Evolutionary conservation across 345 rosid species (phyloP), one percentile per base, ranked within the genome.

Genomic region (Eucalyptus albens): DNA sequence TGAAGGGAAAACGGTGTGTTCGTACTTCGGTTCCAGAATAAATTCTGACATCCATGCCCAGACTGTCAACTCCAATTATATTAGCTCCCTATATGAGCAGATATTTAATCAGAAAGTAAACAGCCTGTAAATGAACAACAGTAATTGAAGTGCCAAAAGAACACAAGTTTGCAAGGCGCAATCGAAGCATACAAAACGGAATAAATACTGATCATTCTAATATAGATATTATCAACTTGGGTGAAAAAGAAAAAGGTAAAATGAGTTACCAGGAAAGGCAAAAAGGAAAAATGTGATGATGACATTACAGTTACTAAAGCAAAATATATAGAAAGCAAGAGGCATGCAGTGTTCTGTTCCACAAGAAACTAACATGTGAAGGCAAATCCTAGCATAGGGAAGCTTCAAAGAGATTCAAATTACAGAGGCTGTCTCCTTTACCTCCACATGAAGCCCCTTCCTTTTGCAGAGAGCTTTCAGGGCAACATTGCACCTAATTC

Each of bases 1-100:
- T 97, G 94, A 97, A 97, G 88, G 99, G 98, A 91, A 97, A 97
- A 72, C 99, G 96, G 93, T 96, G 97, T 87, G 99, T 97, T 91
- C 90, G 92, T 90, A 95, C 96, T 96, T 97, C 96, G 81, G 89
- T 90, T 19, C 99, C 98, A 50, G 92, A 92, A 91, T 89, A 94
- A 89, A 95, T 92, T 91, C 99, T 93, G 15, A 97, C 99, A 92
- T 97, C 99, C 92, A 97, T 90, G 82, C 99, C 99, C 26, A 97
- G 96, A 91, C 98, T 97, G 93, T 97, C 99, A 80, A 97, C 94
- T 88, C 96, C 98, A 86, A 97, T 94, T 94, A 97, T 89, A 88
- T 94, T 93, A 27, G 97, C 99, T 90, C 93, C 93, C 99, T 97
- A 62, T 69, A 37, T n/a, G 86, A 77, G 47, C 15, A 77, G 29